Conservation (phyloP, 73 alveolate genomes). For the Uronychia setigera region DNA sequence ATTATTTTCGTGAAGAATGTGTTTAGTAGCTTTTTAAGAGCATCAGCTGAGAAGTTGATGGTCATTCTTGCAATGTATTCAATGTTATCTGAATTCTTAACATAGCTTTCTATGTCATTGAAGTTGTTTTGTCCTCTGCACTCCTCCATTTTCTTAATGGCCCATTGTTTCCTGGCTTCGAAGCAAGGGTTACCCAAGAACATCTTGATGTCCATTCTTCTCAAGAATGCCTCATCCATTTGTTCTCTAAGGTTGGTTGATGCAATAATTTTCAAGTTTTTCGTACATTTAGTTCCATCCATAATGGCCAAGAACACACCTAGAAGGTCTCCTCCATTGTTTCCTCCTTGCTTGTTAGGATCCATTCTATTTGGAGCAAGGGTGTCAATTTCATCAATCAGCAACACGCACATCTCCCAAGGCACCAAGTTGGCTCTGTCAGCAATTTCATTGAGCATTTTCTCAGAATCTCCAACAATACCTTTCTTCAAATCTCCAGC, state of each 20-base stretch:
- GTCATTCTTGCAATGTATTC: neutral
- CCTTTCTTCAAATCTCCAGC: conserved; percentile 14
- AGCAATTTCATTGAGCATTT: neutral
- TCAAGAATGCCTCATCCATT: conserved; percentile 11
- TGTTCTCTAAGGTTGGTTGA: neutral
- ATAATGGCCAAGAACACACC: conserved; percentile 2
- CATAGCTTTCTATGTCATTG: neutral
- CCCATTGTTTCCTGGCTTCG: neutral
- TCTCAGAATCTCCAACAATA: conserved; percentile 11
- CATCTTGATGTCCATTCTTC: conserved; percentile 5
- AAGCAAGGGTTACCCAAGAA: conserved; percentile 13
- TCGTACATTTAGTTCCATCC: neutral
- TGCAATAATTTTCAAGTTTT: conserved; percentile 4
- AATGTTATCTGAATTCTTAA: neutral
- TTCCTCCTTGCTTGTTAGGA: neutral
- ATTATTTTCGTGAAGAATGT: neutral
- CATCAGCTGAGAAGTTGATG: conserved; percentile 14
- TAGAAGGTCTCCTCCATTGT: neutral
- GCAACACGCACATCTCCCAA: neutral
- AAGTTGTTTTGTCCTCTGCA: neutral
- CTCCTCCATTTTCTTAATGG: neutral
- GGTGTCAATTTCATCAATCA: conserved; percentile 13
- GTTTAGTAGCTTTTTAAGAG: neutral
- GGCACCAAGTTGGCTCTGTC: conserved; percentile 13
- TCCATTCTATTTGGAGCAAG: conserved; percentile 1